Evolutionary conservation across 169 alveolate species (phyloP).

Genomic region (Eimeria sp.): DNA sequence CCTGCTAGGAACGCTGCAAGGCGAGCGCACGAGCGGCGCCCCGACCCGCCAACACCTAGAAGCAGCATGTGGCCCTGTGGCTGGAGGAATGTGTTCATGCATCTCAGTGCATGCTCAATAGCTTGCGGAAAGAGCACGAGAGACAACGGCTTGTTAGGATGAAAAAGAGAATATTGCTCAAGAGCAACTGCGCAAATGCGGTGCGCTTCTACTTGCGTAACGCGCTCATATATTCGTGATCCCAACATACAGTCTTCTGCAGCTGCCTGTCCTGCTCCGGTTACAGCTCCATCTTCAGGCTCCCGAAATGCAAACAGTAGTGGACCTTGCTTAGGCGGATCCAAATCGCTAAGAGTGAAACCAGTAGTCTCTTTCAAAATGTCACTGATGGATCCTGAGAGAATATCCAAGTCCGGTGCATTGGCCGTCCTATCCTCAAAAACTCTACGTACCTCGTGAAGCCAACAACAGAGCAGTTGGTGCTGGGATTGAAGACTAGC

Average conservation of each 20-base stretch:
- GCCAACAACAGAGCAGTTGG: slow-evolving; percentile 92
- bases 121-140: slow-evolving; percentile 95
- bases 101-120: slow-evolving; percentile 96
- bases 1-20: slow-evolving; percentile 96
- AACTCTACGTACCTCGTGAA: slow-evolving; percentile 98
- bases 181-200: slow-evolving; percentile 84
- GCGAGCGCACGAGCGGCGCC: slow-evolving; percentile 97
- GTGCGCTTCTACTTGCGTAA: slow-evolving; percentile 52
- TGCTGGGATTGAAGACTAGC: slow-evolving; percentile 9
- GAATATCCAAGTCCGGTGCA: slow-evolving; percentile 89
- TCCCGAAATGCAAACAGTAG: slow-evolving; percentile 59
- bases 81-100: slow-evolving; percentile 95
- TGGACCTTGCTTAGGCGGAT: slow-evolving; percentile 51
- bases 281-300: not conserved
- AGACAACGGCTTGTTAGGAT: slow-evolving; percentile 91
- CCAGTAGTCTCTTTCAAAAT: slow-evolving; percentile 39
- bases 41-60: slow-evolving; percentile 99
- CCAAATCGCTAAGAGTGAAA: slow-evolving; percentile 23
- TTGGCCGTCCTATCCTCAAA: slow-evolving; percentile 96
- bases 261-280: slow-evolving; percentile 5
- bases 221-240: slow-evolving; percentile 53
- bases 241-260: slow-evolving; percentile 23
- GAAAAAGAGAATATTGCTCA: slow-evolving; percentile 90
- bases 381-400: slow-evolving; percentile 3
- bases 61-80: slow-evolving; percentile 97